Percentiles rank a stretch among this genome's conserved stretches.
These are phyloP conservation scores for Toxicodendron radicans DNA, from an alignment of 345 rosid genomes.

Conservation along the genomic window DNA sequence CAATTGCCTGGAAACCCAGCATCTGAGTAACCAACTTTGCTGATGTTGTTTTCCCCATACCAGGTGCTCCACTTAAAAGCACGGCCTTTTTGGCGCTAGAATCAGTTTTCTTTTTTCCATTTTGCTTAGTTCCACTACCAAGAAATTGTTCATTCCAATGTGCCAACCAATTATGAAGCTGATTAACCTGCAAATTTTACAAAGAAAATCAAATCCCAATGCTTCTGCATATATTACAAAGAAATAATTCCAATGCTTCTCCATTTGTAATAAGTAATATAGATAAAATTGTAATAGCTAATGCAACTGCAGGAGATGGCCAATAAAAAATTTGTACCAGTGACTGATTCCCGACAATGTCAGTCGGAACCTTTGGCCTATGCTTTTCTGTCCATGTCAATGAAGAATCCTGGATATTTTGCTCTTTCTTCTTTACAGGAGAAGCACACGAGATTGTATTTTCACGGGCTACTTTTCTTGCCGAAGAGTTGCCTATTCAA, in stretches of 20 bases:
- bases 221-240: background rate
- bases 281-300: background rate
- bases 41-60: conserved; percentile 94
- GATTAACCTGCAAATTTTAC: conserved; percentile 63
- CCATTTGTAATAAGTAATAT: background rate
- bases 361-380: conserved; percentile 81
- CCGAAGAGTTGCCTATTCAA: conserved; percentile 37
- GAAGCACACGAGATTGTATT: conserved; percentile 27
- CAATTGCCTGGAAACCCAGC: conserved; percentile 92
- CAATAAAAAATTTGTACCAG: conserved; percentile 46
- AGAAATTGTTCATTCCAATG: conserved; percentile 79
- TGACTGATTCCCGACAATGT: conserved; percentile 87
- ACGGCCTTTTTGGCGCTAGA: conserved; percentile 76
- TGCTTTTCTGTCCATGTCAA: conserved; percentile 91
- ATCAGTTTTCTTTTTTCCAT: conserved; percentile 75
- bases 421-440: conserved; percentile 49
- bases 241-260: background rate
- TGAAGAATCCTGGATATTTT: conserved; percentile 37
- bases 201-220: background rate
- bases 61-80: conserved; percentile 91
- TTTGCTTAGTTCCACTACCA: conserved; percentile 62
- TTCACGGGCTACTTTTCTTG: conserved; percentile 34
- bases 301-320: background rate
- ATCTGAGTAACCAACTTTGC: conserved; percentile 89
- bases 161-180: conserved; percentile 84